Evolutionary conservation across 257 asterid genomes (phyloP).

Genomic region (Penstemon newberryi): DNA sequence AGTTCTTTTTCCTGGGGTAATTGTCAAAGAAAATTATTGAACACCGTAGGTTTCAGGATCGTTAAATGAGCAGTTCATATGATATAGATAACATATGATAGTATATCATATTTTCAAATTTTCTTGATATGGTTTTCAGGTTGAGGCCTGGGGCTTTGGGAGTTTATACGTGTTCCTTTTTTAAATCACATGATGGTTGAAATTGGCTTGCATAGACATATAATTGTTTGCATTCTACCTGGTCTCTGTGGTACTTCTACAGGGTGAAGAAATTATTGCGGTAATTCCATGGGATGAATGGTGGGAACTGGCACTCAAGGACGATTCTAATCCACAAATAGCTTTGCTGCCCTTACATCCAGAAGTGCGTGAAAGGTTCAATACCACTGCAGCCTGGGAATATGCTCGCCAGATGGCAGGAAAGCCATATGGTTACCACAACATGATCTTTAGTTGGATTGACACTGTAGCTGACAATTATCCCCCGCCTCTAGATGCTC

Average conservation of each 20-base stretch:
- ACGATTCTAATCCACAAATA: conserved; percentile 88
- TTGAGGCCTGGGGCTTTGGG: not conserved
- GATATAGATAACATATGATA: conserved; percentile 1
- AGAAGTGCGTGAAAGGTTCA: conserved; percentile 75
- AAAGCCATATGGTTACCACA: conserved; percentile 97
- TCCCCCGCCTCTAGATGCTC: conserved; percentile 99
- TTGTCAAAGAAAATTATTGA: not conserved
- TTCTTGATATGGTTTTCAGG: not conserved
- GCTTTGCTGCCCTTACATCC: conserved; percentile 94
- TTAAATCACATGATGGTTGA: conserved; percentile 16
- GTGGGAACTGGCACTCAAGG: conserved; percentile 90
- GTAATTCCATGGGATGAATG: conserved; percentile 92
- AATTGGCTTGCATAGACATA: conserved; percentile 6
- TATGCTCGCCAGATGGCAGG: conserved; percentile 90
- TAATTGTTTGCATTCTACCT: conserved; percentile 14
- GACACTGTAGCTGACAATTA: conserved; percentile 92
- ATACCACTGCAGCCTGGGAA: conserved; percentile 88
- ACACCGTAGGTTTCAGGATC: conserved; percentile 14
- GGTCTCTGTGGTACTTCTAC: conserved; percentile 34
- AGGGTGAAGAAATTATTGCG: conserved; percentile 97
- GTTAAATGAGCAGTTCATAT: conserved; percentile 18
- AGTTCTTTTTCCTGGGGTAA: too few relatives aligned
- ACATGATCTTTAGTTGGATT: conserved; percentile 99
- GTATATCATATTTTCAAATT: not conserved
- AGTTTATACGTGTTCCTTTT: not conserved